phyloP scores from a whole-genome alignment of 441 rosid genomes.

The Populus hybrid region DNA sequence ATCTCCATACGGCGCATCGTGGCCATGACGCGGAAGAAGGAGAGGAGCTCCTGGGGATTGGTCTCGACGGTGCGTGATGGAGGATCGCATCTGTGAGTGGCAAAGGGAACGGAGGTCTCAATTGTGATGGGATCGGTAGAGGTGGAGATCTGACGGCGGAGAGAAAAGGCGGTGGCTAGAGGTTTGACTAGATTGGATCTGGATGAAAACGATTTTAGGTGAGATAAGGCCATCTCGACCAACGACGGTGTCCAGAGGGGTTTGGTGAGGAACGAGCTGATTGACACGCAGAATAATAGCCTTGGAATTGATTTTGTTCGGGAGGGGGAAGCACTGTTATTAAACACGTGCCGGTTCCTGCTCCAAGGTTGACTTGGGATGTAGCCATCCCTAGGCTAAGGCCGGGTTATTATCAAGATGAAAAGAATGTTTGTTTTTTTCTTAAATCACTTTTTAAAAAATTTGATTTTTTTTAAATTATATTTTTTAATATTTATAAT shows the following conservation, averaged over 20 bases:
- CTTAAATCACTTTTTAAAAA: no score
- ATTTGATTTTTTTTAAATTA: no score
- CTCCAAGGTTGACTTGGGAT: neutral
- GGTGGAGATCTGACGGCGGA: conserved; percentile 69
- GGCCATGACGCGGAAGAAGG: conserved; percentile 84
- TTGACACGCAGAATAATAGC: neutral
- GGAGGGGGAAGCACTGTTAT: neutral
- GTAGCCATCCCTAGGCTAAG: neutral
- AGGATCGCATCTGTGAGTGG: conserved; percentile 70
- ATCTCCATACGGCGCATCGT: conserved; percentile 93
- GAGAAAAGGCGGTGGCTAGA: conserved; percentile 28
- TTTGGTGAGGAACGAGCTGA: neutral
- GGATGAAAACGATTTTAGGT: conserved; percentile 37
- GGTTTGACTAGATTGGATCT: conserved; percentile 48
- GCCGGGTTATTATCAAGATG: neutral
- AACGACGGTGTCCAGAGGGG: conserved; percentile 1
- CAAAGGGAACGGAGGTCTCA: conserved; percentile 84
- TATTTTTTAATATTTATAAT: no score
- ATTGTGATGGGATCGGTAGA: conserved; percentile 62
- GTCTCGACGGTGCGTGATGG: conserved; percentile 88
- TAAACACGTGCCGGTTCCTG: neutral
- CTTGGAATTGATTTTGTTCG: neutral
- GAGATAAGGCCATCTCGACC: conserved; percentile 61
- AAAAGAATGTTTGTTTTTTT: no score
- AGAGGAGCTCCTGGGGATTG: conserved; percentile 56